Evolutionary conservation across 2,329 filamentous ascomycete genomes (phyloP).

Genomic region (Pseudonectria foliicola): DNA sequence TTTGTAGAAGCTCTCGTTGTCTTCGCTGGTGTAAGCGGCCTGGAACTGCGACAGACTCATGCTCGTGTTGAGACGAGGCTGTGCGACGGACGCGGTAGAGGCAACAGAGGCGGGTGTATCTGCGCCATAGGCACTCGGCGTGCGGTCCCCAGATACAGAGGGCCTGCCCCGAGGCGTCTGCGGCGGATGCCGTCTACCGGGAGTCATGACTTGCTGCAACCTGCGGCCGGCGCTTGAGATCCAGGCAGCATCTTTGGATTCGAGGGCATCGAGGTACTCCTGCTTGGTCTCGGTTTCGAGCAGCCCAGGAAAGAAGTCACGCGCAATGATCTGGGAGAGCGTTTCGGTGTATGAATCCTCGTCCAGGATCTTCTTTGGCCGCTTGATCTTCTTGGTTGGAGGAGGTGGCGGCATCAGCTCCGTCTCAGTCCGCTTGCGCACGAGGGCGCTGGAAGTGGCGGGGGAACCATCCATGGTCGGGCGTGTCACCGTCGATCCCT

Average conservation of each 20-base stretch:
- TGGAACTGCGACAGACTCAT: constrained; percentile 84
- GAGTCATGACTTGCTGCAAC: constrained; percentile 74
- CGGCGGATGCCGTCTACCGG: constrained; percentile 43
- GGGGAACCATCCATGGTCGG: constrained; percentile 30
- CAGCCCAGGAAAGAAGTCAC: constrained; percentile 93
- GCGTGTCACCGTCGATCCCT: neutral
- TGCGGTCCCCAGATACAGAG: constrained; percentile 35
- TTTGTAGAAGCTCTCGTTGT: constrained; percentile 95
- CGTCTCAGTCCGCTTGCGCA: constrained; percentile 61
- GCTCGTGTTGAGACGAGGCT: constrained; percentile 58
- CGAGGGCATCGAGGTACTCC: constrained; percentile 86
- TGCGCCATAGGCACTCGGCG: constrained; percentile 60
- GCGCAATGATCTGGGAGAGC: constrained; percentile 86
- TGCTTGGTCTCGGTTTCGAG: constrained; percentile 79
- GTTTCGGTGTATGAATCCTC: constrained; percentile 91
- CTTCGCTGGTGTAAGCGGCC: constrained; percentile 89
- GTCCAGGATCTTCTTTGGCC: constrained; percentile 79
- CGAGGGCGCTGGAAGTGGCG: constrained; percentile 48
- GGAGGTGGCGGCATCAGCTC: constrained; percentile 82
- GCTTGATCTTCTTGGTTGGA: constrained; percentile 79
- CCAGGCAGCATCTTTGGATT: constrained; percentile 79
- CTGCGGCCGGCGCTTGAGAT: constrained; percentile 72
- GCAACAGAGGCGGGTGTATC: constrained; percentile 64
- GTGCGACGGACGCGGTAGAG: constrained; percentile 30
- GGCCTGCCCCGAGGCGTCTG: constrained; percentile 13